Base-by-base conservation (phyloP, 2,329 filamentous ascomycete genomes). In the Emergomyces orientalis region DNA sequence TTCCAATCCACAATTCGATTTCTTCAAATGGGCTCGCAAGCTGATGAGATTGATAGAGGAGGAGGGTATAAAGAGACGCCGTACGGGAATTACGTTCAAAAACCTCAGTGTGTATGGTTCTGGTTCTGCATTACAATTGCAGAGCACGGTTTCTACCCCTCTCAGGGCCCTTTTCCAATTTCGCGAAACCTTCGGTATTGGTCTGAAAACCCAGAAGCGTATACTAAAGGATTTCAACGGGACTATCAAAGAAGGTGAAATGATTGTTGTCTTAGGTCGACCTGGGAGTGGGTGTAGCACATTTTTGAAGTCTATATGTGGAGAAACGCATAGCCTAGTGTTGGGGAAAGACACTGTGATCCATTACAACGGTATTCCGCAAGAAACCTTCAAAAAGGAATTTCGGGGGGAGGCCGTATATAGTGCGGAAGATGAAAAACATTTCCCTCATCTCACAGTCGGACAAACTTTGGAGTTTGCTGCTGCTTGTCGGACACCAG, bases 281-380 rank as follows among this genome's bases (percentile, higher is more conserved):
- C 75, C 76, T 8, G 76, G 76, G 5, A 73, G 72, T 63, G 77
- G 77, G 56, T 96, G 91, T 75, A 90, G 88, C 17, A 95, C 91
- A 1, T 86, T 95, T 66, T 79, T 96, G 64, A 95, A 95, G 80
- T 89, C 89, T 0, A 82, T 96, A 63, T 84, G 89, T 14, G 91
- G 91, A 63, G 89, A 95, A 74, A 87, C 88, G 34, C 87, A 91
- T 69, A 91, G 91, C 32, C 86, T 95, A 69, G 84, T 84, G 65
- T 80, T 94, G 27, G 87, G 88, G 37, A 78, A 88, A 6, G 77
- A 79, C 7, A 88, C 90, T 0, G 85, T 88, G 64, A 84, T 96
- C 71, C 93, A 95, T 77, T 96, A 94, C 72, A 89, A 94, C 65
- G 77, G 77, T 19, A 74, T 77, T 68, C 78, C 84, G 2, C 82